These are phyloP conservation scores for Myxozyma mucilagina DNA, from an alignment of 805 yeast genomes.

Conservation along the genomic window DNA sequence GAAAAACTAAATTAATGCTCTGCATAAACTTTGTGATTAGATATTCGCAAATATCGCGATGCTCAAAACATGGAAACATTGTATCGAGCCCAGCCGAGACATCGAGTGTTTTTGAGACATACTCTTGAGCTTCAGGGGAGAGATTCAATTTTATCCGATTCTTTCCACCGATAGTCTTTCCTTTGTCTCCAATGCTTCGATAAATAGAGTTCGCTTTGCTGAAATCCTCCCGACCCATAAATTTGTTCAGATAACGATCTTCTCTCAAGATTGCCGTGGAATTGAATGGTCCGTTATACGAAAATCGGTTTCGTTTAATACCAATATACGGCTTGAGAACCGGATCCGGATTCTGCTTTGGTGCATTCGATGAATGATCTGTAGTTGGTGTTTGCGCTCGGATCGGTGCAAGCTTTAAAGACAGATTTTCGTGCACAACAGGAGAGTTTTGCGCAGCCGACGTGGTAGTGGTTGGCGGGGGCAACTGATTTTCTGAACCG, in stretches of 20 bases:
- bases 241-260: slow-evolving; percentile 5
- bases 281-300: slow-evolving; percentile 20
- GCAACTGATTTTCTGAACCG: background rate
- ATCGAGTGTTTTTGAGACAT: slow-evolving; percentile 2
- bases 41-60: slow-evolving; percentile 30
- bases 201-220: background rate
- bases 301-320: slow-evolving; percentile 18
- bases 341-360: background rate
- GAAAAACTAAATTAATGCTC: slow-evolving; percentile 32
- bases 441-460: background rate
- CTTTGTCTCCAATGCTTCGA: background rate
- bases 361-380: background rate
- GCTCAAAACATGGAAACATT: slow-evolving; percentile 31
- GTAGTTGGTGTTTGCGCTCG: background rate
- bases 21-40: slow-evolving; percentile 31
- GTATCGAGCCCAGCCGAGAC: background rate
- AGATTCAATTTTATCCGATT: background rate
- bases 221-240: slow-evolving; percentile 1
- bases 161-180: background rate
- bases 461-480: background rate
- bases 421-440: background rate
- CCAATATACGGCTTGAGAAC: slow-evolving; percentile 10
- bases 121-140: slow-evolving; percentile 1
- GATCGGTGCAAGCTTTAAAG: background rate
- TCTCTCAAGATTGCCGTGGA: background rate